Base-by-base conservation (phyloP, 108 stramenopile genomes). In the Parietichytrium sp. region DNA sequence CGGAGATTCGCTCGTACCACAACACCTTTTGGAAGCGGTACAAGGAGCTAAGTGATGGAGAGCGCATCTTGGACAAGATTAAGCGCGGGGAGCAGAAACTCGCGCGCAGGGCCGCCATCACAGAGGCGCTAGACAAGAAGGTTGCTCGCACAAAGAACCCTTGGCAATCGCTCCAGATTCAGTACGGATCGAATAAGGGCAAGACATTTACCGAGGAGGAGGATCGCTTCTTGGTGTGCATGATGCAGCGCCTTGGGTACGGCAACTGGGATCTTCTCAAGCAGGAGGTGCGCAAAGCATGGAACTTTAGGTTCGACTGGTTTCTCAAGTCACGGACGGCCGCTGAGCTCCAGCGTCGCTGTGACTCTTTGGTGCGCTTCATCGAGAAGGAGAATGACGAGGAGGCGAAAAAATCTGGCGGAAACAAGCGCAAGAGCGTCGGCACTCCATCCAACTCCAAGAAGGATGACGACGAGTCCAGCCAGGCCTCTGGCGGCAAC, bases 261-360 rank as follows among this genome's bases (percentile, higher is more conserved):
- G 97, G 96, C 42, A 78, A 83, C 48, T 89, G 87, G 88, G 95
- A 96, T 83, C 90, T 93, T 12, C 96, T 97, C 55, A 91, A 95
- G 36, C 87, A 94, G 87, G 95, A 96, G 84, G 96, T 97, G 79
- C 86, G 96, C 30, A 84, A 93, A 23, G 96, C 95, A 4, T 93
- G 93, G 92, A 94, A 96, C 85, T 98, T 98, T 83, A 91, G 96
- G 48, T 97, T 98, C 77, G 94, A 98, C 82, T 97, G 96, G 96
- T 98, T 94, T 86, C 96, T 98, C 90, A 97, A 97, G 79, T 96
- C 95, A 31, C 88, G 97, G 23, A 96, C 90, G 51, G 92, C 93
- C 2, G 88, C 84, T 20, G 97, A 98, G 83, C 94, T 98, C 12
- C 94, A 96, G 78, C 91, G 92, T 55, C 93, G 97, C 30, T 94